Evolutionary conservation across 1,284 basidiomycete species (phyloP), one percentile per base, ranked within the genome.

Genomic region (Polyporus tsugae): DNA sequence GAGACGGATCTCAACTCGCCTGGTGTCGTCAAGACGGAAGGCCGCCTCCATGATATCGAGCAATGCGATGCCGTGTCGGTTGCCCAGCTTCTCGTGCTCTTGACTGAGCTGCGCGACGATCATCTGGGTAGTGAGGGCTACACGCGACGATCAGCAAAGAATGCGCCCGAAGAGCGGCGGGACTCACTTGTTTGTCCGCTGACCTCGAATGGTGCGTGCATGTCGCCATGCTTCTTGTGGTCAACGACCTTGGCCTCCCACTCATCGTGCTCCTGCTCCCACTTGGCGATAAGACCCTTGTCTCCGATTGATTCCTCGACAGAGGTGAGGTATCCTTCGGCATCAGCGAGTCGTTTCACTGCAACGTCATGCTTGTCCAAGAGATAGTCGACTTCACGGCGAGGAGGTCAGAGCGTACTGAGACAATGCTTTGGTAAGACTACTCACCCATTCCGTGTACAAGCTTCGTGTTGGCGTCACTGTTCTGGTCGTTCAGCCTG

Each of bases 361-460:
- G 36, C 57, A 2, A 22, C n/a, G 1, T 59, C 22, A 6, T 22
- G n/a, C 11, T 59, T 59, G 4, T 59, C 38, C 3, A 35, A 19
- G 1, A 59, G 57, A 22, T 59, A 9, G 38, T 38, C n/a, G 9
- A 39, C 57, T 59, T 38, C 5, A 19, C 17, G 13, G 33, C 13
- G 5, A 9, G 10, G 10, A 5, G 25, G 15, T n/a, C n/a, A 17
- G 5, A 7, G 7, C 17, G 6, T 4, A 52, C 15, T 2, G 29
- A 29, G 29, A 29, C 29, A 29, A 29, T 2, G 11, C 15, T 4
- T 7, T 22, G 22, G 22, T 5, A 22, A 9, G 1, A 29, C 1
- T 9, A 57, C 36, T n/a, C 5, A 59, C 57, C 57, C 38, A 59
- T 59, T 2, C 57, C 57, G n/a, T 39, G n/a, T 6, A 62, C 46